These are phyloP conservation scores for Urochloa ruziziensis DNA, from an alignment of 176 grass and related monocot genomes.

Conservation along the genomic window DNA sequence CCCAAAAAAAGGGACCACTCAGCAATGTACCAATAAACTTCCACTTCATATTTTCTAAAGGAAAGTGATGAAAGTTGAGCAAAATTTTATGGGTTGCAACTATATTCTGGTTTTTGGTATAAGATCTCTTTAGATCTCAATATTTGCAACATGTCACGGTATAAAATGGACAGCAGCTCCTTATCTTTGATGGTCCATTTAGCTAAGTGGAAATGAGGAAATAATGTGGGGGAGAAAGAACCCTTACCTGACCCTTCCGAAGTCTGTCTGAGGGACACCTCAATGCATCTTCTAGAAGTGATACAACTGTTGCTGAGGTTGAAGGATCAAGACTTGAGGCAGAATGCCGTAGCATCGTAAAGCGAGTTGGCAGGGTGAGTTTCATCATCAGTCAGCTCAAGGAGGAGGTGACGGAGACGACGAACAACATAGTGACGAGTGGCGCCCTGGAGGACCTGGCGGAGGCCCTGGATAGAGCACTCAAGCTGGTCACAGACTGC, in stretches of 20 bases:
- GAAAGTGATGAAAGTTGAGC: not conserved
- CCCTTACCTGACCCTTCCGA: slow-evolving; percentile 75
- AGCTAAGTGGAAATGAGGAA: not conserved
- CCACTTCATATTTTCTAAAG: not conserved
- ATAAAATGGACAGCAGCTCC: not conserved
- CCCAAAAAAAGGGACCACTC: not conserved
- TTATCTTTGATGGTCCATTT: not conserved
- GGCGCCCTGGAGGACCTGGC: too few relatives aligned
- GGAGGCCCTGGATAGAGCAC: too few relatives aligned
- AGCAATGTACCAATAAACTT: slow-evolving; percentile 23
- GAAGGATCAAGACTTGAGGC: slow-evolving; percentile 79
- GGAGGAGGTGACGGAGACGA: too few relatives aligned
- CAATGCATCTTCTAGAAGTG: slow-evolving; percentile 87
- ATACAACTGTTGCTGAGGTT: slow-evolving; percentile 68
- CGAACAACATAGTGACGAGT: too few relatives aligned
- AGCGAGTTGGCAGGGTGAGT: too few relatives aligned
- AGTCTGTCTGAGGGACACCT: slow-evolving; percentile 90
- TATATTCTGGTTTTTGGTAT: slow-evolving; percentile 4
- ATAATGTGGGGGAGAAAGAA: not conserved
- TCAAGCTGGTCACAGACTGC: too few relatives aligned
- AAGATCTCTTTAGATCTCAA: not conserved
- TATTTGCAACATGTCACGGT: not conserved
- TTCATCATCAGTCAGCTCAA: too few relatives aligned
- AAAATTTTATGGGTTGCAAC: not conserved
- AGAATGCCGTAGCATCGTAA: too few relatives aligned